These are phyloP conservation scores for Arabidopsis thaliana DNA, from an alignment of 345 rosid genomes.

Conservation along the genomic window TAIR10.1 NC_003074.8:18227501-18228000, in stretches of 20 bases:
- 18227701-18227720: conserved; percentile 60
- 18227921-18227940: conserved; percentile 61
- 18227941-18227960: conserved; percentile 77
- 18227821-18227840: conserved; percentile 69
- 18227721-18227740: conserved; percentile 65
- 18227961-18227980: conserved; percentile 83
- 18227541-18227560: conserved; percentile 71
- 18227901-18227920: conserved; percentile 64
- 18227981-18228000: conserved; percentile 57
- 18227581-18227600: conserved; percentile 68
- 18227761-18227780: conserved; percentile 73
- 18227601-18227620: conserved; percentile 66
- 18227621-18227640: conserved; percentile 58
- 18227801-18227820: conserved; percentile 64
- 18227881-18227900: conserved; percentile 54
- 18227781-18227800: conserved; percentile 65
- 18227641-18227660: conserved; percentile 79
- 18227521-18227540: conserved; percentile 53
- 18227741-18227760: conserved; percentile 86
- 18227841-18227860: conserved; percentile 80
- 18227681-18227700: conserved; percentile 60
- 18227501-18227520: background rate
- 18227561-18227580: conserved; percentile 69
- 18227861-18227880: conserved; percentile 67
- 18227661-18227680: conserved; percentile 67